phyloP scores from a whole-genome alignment of 2,329 filamentous ascomycete species.

The Venturia asperata region DNA sequence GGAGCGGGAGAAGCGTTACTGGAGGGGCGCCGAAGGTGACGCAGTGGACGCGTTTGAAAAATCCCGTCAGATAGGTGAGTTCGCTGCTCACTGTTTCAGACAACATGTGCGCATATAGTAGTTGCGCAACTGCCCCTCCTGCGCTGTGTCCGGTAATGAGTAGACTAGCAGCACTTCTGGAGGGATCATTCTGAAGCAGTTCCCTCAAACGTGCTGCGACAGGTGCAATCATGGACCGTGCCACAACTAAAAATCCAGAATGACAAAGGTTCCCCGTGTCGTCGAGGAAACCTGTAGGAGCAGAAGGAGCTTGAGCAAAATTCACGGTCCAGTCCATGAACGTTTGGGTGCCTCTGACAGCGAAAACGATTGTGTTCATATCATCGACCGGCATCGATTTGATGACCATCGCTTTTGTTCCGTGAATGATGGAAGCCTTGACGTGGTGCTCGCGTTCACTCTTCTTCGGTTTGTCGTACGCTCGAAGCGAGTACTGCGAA shows the following conservation, averaged over 20 bases:
- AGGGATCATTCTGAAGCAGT: constrained; percentile 64
- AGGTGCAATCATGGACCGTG: constrained; percentile 64
- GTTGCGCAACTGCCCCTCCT: constrained; percentile 71
- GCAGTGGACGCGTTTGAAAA: constrained; percentile 75
- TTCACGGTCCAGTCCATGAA: constrained; percentile 87
- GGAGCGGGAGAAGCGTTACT: constrained; percentile 61
- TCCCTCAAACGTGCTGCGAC: constrained; percentile 64
- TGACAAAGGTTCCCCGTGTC: constrained; percentile 73
- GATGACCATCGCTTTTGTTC: constrained; percentile 80
- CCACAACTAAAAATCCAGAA: constrained; percentile 69
- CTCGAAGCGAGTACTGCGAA: constrained; percentile 67
- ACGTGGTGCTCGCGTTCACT: constrained; percentile 63
- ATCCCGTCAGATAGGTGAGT: constrained; percentile 59
- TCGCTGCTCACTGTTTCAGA: constrained; percentile 56
- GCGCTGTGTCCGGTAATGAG: constrained; percentile 83
- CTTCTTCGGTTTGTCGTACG: constrained; percentile 59
- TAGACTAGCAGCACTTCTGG: constrained; percentile 47
- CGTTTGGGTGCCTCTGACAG: constrained; percentile 71
- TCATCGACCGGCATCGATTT: constrained; percentile 74
- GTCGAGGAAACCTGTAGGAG: constrained; percentile 66
- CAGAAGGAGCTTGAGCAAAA: constrained; percentile 59
- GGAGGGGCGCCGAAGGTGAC: constrained; percentile 81
- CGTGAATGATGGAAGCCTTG: constrained; percentile 61
- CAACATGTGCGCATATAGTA: constrained; percentile 79
- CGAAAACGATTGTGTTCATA: constrained; percentile 72